phyloP scores from a whole-genome alignment of 192 early-diverging fungal genomes.

The Backusella macrospora region DNA sequence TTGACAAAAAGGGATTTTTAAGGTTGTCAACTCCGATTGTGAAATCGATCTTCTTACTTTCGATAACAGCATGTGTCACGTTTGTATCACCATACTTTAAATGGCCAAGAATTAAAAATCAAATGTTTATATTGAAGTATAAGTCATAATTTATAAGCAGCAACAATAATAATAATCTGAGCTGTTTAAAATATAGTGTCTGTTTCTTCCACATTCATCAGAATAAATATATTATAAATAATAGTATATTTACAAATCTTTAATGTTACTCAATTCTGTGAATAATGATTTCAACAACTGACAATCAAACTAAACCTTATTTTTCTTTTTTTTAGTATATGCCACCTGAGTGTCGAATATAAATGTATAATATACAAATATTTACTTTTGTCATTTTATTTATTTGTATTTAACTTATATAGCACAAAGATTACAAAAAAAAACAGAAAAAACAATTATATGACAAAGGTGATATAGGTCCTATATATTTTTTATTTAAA shows the following conservation, averaged over 20 bases:
- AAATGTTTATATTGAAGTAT: no score
- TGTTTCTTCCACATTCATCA: not conserved
- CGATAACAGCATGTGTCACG: not conserved
- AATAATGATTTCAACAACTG: not conserved
- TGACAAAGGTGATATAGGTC: not conserved
- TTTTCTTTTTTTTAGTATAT: not conserved
- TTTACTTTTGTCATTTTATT: not conserved
- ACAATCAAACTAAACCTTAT: conserved; percentile 12
- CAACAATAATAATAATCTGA: not conserved
- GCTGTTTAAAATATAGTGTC: not conserved
- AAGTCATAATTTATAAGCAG: not conserved
- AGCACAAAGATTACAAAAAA: no score
- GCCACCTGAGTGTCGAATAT: not conserved
- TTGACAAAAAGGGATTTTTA: not conserved
- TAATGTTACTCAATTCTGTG: not conserved
- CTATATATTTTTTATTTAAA: not conserved
- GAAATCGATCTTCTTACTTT: conserved; percentile 13
- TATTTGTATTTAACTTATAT: not conserved
- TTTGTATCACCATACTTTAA: no score
- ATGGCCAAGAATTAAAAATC: no score
- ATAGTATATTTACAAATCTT: no score
- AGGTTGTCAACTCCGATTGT: conserved; percentile 6
- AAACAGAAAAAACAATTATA: not conserved
- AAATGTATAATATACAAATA: not conserved
- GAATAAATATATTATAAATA: not conserved